Percentiles rank a stretch among this genome's conserved stretches.
Conservation (phyloP, 371 early-diverging fungal species). For the Mycotypha africana region DNA sequence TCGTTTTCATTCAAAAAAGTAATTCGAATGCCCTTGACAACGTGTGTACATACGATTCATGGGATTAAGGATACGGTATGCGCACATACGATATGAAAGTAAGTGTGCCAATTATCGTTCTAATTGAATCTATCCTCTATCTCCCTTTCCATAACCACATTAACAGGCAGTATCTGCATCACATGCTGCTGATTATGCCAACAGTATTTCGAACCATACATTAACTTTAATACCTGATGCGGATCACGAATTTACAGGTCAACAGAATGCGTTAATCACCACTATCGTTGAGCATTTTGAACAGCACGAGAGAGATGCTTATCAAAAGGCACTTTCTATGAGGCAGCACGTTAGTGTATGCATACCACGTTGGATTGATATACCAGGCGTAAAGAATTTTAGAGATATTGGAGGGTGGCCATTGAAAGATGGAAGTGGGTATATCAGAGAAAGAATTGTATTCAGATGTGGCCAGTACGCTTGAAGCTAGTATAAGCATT, state of each 20-base stretch:
- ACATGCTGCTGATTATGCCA: conserved; percentile 44
- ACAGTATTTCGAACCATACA: conserved; percentile 39
- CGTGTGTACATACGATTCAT: conserved; percentile 47
- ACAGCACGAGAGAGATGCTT: conserved; percentile 36
- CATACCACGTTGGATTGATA: conserved; percentile 40
- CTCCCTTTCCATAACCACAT: no score
- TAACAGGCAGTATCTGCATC: conserved; percentile 41
- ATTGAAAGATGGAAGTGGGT: conserved; percentile 31
- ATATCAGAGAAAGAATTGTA: conserved; percentile 37
- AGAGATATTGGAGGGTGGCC: conserved; percentile 53
- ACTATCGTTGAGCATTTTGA: conserved; percentile 28
- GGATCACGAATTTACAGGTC: conserved; percentile 44
- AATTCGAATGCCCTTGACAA: conserved; percentile 41
- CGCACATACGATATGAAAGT: not conserved
- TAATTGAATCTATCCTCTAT: no score
- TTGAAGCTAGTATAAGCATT: not conserved
- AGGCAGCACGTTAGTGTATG: conserved; percentile 23
- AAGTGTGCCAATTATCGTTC: not conserved
- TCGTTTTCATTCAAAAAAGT: conserved; percentile 18
- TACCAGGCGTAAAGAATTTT: conserved; percentile 56
- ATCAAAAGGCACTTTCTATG: conserved; percentile 35
- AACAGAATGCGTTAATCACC: conserved; percentile 28
- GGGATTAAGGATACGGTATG: conserved; percentile 45
- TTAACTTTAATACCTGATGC: conserved; percentile 41
- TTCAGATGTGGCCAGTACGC: conserved; percentile 48